Conservation (phyloP, 202 grass and related monocot genomes). For the Zizania palustris region DNA sequence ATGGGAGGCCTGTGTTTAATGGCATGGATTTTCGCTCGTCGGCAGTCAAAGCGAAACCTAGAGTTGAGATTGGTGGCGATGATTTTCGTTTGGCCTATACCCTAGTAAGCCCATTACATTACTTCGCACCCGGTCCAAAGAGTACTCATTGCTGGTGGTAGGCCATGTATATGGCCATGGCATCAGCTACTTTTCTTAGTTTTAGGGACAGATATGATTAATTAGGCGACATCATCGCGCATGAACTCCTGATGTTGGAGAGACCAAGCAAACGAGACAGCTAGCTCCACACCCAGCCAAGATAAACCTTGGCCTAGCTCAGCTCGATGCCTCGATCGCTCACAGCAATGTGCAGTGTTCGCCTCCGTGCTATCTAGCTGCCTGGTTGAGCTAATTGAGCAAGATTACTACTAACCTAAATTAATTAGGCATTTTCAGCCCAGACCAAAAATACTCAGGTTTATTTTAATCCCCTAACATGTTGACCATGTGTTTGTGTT, state of each 20-base stretch:
- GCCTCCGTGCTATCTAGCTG: not conserved
- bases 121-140: conserved; percentile 37
- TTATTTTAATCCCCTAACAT: conserved; percentile 50
- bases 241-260: conserved; percentile 15
- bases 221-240: conserved; percentile 2
- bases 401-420: not conserved
- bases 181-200: conserved; percentile 26
- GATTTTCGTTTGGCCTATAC: conserved; percentile 79
- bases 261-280: conserved; percentile 17
- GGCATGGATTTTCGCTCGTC: conserved; percentile 70
- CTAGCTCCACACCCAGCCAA: not conserved
- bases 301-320: conserved; percentile 18
- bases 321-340: too few species aligned
- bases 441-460: conserved; percentile 25
- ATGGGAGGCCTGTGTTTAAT: conserved; percentile 64
- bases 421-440: conserved; percentile 17
- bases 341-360: not conserved
- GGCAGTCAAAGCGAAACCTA: conserved; percentile 54
- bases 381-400: conserved; percentile 5
- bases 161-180: conserved; percentile 40
- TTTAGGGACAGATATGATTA: not conserved
- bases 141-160: conserved; percentile 45
- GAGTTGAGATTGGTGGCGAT: conserved; percentile 69
- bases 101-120: conserved; percentile 67
- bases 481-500: conserved; percentile 51